Conservation (phyloP, 768 basidiomycete genomes). For the Pisolithus microcarpus region DNA sequence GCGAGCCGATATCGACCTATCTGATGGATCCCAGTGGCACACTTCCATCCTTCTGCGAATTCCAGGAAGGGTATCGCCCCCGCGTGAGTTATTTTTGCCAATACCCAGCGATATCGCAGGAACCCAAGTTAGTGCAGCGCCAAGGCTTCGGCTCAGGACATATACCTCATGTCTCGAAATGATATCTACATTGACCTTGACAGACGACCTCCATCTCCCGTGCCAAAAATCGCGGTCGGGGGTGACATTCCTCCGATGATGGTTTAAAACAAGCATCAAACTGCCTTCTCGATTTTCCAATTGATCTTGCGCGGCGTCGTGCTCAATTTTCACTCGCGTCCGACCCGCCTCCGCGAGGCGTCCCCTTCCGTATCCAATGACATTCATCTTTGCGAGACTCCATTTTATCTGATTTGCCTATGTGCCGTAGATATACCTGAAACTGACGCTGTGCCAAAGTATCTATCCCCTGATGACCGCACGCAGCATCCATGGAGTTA, state of each 20-base stretch:
- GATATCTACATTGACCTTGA: too few relatives aligned
- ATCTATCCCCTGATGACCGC: too few relatives aligned
- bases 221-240: constrained; percentile 1
- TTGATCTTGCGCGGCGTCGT: constrained; percentile 1
- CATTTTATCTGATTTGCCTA: too few relatives aligned
- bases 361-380: constrained; percentile 10
- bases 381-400: constrained; percentile 25
- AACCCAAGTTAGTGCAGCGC: not conserved
- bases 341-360: constrained; percentile 7
- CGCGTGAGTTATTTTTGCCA: not conserved
- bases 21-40: too few relatives aligned
- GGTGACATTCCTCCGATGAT: constrained; percentile 4
- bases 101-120: not conserved
- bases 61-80: not conserved
- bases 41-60: not conserved
- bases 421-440: too few relatives aligned
- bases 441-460: too few relatives aligned
- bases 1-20: too few relatives aligned
- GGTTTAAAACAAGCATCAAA: constrained; percentile 1
- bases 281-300: constrained; percentile 14
- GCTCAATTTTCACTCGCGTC: constrained; percentile 6
- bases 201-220: not conserved
- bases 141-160: not conserved
- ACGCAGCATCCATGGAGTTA: too few relatives aligned
- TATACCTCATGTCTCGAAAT: not conserved